These are phyloP conservation scores for Coemansia umbellata DNA, from an alignment of 192 early-diverging fungal genomes.

Conservation along the genomic window DNA sequence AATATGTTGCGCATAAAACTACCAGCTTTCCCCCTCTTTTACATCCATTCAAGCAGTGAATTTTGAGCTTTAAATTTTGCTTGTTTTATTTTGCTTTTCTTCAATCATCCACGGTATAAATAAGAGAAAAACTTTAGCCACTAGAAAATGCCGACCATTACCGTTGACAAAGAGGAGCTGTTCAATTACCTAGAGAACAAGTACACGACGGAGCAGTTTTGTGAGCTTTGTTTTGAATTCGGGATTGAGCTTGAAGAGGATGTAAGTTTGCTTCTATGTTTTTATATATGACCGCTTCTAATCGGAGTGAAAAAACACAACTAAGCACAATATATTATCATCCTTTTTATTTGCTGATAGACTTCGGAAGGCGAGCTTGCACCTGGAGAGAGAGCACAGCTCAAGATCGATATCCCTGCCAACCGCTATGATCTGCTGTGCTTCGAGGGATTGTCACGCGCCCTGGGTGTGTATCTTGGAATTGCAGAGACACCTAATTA, in stretches of 20 bases:
- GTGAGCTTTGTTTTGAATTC: conserved; percentile 98
- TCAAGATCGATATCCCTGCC: conserved; percentile 98
- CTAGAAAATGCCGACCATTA: conserved; percentile 98
- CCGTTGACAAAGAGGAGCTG: conserved; percentile 86
- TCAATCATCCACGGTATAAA: background rate
- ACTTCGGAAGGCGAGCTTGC: conserved; percentile 23
- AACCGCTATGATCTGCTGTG: conserved; percentile 98
- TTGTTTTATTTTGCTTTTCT: background rate
- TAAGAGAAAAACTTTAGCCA: too few relatives aligned
- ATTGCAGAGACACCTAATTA: conserved; percentile 49
- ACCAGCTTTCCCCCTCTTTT: background rate
- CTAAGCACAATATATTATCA: background rate
- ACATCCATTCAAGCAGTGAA: background rate
- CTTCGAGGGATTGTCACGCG: conserved; percentile 90
- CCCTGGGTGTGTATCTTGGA: conserved; percentile 80
- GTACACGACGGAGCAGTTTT: conserved; percentile 80
- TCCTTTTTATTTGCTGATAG: conserved; percentile 8
- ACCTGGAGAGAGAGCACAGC: conserved; percentile 65
- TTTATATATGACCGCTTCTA: background rate
- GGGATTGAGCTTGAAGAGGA: conserved; percentile 99
- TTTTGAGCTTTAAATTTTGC: background rate
- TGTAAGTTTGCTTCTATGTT: conserved; percentile 43
- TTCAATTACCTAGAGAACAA: conserved; percentile 74
- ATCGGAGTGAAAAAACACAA: background rate
- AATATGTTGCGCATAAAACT: background rate